Evolutionary conservation across 768 basidiomycete species (phyloP).

Genomic region (Hypholoma sublateritium): DNA sequence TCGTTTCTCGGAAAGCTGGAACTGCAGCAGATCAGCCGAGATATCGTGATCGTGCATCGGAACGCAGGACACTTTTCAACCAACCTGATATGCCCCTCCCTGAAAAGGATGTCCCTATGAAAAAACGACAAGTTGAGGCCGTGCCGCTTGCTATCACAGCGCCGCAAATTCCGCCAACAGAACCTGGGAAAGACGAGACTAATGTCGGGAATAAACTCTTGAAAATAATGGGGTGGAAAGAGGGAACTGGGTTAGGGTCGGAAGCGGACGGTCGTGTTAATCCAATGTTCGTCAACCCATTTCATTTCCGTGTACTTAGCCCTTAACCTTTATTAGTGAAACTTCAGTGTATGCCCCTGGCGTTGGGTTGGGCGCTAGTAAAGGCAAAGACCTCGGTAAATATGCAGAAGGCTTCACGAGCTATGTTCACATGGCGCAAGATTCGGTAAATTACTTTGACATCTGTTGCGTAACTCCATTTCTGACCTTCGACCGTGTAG

Average conservation of each 20-base stretch:
- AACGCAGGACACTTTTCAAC: constrained; percentile 87
- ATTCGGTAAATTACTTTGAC: constrained; percentile 48
- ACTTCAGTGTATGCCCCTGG: constrained; percentile 87
- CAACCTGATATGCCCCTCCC: constrained; percentile 84
- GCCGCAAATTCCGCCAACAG: constrained; percentile 51
- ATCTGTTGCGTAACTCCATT: constrained; percentile 1
- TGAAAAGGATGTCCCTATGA: constrained; percentile 37
- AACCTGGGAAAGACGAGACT: constrained; percentile 63
- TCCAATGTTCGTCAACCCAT: constrained; percentile 56
- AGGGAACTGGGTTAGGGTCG: constrained; percentile 83
- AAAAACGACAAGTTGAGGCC: constrained; percentile 39
- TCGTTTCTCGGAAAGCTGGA: constrained; percentile 40
- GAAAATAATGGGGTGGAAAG: constrained; percentile 98
- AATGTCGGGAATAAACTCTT: constrained; percentile 93
- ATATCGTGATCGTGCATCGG: constrained; percentile 94
- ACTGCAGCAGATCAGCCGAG: constrained; percentile 57
- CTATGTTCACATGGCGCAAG: constrained; percentile 73
- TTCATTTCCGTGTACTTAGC: constrained; percentile 1
- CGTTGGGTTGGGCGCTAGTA: constrained; percentile 90
- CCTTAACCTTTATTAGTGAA: constrained; percentile 43
- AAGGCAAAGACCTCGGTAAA: constrained; percentile 80
- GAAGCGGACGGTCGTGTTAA: constrained; percentile 84
- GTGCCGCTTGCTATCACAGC: constrained; percentile 47
- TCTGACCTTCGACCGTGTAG: constrained; percentile 21
- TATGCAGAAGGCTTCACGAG: constrained; percentile 66